Evolutionary conservation across 495 filamentous ascomycete genomes (phyloP).

Genomic region (Neurospora sp.): DNA sequence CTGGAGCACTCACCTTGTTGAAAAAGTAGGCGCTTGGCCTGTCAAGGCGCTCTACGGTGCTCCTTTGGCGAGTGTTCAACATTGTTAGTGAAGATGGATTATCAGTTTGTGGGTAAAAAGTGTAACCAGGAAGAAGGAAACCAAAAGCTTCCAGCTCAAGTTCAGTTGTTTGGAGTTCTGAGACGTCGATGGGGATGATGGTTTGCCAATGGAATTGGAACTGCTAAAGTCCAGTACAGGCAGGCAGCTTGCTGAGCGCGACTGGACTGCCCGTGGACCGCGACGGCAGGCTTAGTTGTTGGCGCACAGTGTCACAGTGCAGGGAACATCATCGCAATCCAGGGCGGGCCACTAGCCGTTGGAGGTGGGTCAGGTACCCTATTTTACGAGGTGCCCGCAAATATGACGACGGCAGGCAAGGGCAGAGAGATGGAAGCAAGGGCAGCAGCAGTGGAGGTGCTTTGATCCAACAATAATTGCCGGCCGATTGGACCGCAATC

Average conservation of each 20-base stretch:
- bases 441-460: neutral
- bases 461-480: neutral
- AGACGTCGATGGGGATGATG: neutral
- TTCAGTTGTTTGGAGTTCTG: neutral
- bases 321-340: neutral
- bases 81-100: slow-evolving; percentile 1
- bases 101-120: neutral
- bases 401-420: neutral
- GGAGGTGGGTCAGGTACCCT: neutral
- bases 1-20: slow-evolving; percentile 48
- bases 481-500: neutral
- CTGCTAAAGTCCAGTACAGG: neutral
- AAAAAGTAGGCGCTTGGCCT: slow-evolving; percentile 81
- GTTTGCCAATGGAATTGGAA: neutral
- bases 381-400: neutral
- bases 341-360: neutral
- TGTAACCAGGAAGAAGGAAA: slow-evolving; percentile 4
- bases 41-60: slow-evolving; percentile 79
- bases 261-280: neutral
- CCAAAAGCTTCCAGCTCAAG: neutral
- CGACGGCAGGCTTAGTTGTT: neutral
- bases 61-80: slow-evolving; percentile 20
- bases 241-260: neutral
- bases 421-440: neutral
- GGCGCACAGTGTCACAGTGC: neutral